Base-by-base conservation (phyloP, 2,329 filamentous ascomycete species). In the Nannizziopsis barbatae region DNA sequence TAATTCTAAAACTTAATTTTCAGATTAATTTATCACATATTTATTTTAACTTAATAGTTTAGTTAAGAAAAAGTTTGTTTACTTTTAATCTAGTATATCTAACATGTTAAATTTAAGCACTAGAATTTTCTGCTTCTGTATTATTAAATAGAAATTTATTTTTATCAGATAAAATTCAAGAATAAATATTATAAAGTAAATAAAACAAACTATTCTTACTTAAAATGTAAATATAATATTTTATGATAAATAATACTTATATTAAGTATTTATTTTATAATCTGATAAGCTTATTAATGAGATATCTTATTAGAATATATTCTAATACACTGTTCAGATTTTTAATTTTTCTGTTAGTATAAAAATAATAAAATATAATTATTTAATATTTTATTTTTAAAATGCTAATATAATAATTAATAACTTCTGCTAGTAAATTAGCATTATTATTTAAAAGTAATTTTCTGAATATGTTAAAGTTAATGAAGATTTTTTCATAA, bases 51-150 rank as follows among this genome's bases (percentile, higher is more conserved):
- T n/a, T n/a, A n/a, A n/a, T n/a, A n/a, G n/a, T 27, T 44, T 35
- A 5, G 33, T 32, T 27, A 44, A 44, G 31, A 20, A 42, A 43
- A 30, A 50, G 41, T 40, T 50, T 31, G 47, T 50, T 50, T 20
- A 15, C 43, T 9, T 31, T 11, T 12, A 35, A 17, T 2, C 43
- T 38, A 7, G 32, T 22, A 39, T 37, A 33, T 12, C 12, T 22
- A 15, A 50, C 15, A 31, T 35, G n/a, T 5, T 17, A 11, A 31
- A 44, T 31, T 12, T 32, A 4, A 17, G 30, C 39, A 12, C 33
- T 27, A 7, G 12, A 5, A 32, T 44, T 37, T 30, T 42, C 46
- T 31, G 14, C 2, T 15, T 44, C 5, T 7, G n/a, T 20, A 14
- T 42, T 20, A 14, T 42, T 18, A 8, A 18, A 15, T 9, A 42